These are phyloP conservation scores for Paraphoma chrysanthemicola DNA, from an alignment of 2,329 filamentous ascomycete species.

Conservation along the genomic window DNA sequence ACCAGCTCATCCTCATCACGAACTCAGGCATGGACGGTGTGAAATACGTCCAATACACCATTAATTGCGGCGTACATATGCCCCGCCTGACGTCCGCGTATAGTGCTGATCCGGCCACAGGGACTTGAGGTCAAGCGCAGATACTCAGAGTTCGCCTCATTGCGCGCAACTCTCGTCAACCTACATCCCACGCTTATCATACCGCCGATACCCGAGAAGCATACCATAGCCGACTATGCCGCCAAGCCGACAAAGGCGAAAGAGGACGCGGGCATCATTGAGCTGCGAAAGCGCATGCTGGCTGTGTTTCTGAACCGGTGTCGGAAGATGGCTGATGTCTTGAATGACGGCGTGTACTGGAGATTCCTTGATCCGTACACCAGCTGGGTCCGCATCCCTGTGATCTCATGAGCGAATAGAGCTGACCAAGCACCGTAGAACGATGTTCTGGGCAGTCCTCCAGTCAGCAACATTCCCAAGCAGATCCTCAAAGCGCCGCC, in stretches of 20 bases:
- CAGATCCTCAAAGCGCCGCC: constrained; percentile 95
- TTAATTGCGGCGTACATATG: constrained; percentile 80
- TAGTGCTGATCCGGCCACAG: constrained; percentile 55
- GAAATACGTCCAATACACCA: constrained; percentile 96
- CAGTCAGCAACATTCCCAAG: constrained; percentile 90
- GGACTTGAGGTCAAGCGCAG: constrained; percentile 93
- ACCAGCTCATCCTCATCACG: constrained; percentile 87
- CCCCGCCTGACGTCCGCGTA: constrained; percentile 1
- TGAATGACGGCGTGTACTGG: constrained; percentile 96
- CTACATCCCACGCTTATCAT: constrained; percentile 95
- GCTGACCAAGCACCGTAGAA: constrained; percentile 62
- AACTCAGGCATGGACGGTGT: constrained; percentile 95
- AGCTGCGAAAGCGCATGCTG: constrained; percentile 94
- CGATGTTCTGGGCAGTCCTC: constrained; percentile 93
- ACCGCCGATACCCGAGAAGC: constrained; percentile 97
- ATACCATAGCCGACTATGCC: constrained; percentile 98
- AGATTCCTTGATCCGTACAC: constrained; percentile 97
- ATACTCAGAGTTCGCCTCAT: constrained; percentile 95
- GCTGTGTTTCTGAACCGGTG: constrained; percentile 95
- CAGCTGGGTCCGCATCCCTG: constrained; percentile 77
- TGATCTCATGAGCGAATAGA: background rate
- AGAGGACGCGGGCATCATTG: constrained; percentile 96
- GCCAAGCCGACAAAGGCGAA: constrained; percentile 98
- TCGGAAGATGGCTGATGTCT: constrained; percentile 87
- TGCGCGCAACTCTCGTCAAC: constrained; percentile 85